Evolutionary conservation across 495 filamentous ascomycete genomes (phyloP), one percentile per base, ranked within the genome.

Genomic region (Opeltia flavorubescens): DNA sequence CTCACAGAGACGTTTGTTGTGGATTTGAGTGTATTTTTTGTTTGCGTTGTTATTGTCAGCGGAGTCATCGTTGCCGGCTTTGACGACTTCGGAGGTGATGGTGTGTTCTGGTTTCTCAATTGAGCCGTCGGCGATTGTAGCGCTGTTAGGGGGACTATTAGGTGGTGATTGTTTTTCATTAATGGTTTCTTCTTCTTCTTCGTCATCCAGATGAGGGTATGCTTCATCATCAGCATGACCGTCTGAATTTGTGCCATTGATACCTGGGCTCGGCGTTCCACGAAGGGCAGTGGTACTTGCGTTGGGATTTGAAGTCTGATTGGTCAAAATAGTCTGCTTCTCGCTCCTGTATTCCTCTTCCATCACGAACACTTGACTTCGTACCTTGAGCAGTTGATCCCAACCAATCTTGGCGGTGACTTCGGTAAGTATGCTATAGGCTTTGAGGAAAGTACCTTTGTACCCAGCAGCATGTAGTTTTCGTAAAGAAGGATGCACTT

Each of bases 311-410:
- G 68, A 67, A 34, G 66, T 59, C 42, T 74, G 69, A n/a, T 67
- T 60, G 12, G 68, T 56, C 13, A 56, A 53, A 26, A 59, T 62
- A 46, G 81, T 79, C 49, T 91, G 82, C 53, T 86, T 89, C 64
- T 98, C 91, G 44, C 76, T 81, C 13, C 93, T 77, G 54, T 98
- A 98, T 61, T 98, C 91, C 57, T 98, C 91, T 58, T 98, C 91
- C 91, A 98, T 98, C 25, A 98, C 93, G 55, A 98, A 98, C 4
- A 96, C 91, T 49, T 89, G 86, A 64, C 89, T 95, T 43, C 91
- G 75, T 52, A 87, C 88, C 59, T 83, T 89, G 23, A 98, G 71
- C 12, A 98, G 72, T 55, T 94, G 86, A 57, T 98, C 91, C 91
- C 91, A 98, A 24, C 91, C 93, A 55, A 96, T 95, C 59, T 91